Percentiles rank a stretch among this genome's conserved stretches.
Conservation (phyloP, 495 filamentous ascomycete species). For the Hypoxylon lenormandii region DNA sequence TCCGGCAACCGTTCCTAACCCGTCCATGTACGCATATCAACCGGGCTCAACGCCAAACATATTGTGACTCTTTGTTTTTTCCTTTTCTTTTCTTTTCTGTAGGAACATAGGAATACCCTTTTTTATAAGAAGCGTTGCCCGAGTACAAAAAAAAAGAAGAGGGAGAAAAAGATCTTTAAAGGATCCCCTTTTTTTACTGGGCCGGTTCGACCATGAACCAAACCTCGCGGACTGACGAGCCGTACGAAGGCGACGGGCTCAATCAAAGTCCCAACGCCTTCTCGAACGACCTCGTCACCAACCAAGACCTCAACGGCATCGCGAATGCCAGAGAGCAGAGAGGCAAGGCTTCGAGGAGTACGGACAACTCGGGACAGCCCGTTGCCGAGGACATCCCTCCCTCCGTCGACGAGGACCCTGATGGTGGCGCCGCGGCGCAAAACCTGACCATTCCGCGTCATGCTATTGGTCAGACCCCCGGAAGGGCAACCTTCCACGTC, state of each 20-base stretch:
- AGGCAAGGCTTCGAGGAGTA: conserved; percentile 31
- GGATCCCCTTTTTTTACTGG: conserved; percentile 3
- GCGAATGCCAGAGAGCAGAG: conserved; percentile 62
- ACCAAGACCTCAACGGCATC: conserved; percentile 69
- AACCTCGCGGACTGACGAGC: conserved; percentile 67
- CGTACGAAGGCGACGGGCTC: conserved; percentile 61
- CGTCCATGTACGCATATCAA: background rate
- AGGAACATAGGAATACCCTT: background rate
- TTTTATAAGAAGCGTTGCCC: background rate
- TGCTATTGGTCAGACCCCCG: conserved; percentile 29
- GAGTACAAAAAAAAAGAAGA: background rate
- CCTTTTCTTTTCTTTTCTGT: background rate
- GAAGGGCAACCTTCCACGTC: conserved; percentile 11
- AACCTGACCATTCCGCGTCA: conserved; percentile 29
- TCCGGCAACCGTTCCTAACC: conserved; percentile 1
- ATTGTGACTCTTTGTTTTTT: background rate
- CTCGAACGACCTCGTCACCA: conserved; percentile 67
- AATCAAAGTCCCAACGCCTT: conserved; percentile 70
- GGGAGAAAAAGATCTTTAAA: conserved; percentile 15
- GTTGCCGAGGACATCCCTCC: conserved; percentile 25
- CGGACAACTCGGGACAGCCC: conserved; percentile 47
- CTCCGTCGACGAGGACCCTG: conserved; percentile 36
- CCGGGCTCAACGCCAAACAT: background rate
- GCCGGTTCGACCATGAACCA: conserved; percentile 62
- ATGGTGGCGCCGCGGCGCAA: conserved; percentile 3